Conservation (phyloP, 169 alveolate genomes). For the Nephromyces sp. region DNA sequence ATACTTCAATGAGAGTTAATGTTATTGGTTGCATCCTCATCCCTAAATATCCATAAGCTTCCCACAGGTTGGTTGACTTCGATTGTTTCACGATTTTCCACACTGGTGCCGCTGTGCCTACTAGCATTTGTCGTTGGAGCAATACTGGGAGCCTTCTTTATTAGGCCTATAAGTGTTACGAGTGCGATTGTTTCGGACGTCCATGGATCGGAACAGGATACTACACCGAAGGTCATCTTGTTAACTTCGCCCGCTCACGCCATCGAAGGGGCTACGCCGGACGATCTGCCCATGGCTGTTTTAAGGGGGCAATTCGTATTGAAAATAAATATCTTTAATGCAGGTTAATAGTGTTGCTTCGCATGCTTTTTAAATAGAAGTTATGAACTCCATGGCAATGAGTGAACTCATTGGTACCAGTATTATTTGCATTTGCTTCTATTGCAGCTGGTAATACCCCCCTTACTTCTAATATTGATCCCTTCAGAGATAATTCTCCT, state of each 20-base stretch:
- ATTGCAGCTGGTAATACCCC: too few relatives aligned
- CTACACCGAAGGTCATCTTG: too few relatives aligned
- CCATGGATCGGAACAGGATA: not conserved
- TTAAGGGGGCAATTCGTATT: not conserved
- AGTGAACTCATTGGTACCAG: too few relatives aligned
- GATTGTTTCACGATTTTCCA: not conserved
- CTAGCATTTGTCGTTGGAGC: not conserved
- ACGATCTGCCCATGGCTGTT: too few relatives aligned
- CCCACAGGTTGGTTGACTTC: not conserved
- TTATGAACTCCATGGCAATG: not conserved
- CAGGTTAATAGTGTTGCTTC: not conserved
- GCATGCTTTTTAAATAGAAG: not conserved
- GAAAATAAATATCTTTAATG: not conserved
- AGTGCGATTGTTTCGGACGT: not conserved
- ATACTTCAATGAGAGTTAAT: too few relatives aligned
- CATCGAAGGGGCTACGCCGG: too few relatives aligned
- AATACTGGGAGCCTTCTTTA: not conserved
- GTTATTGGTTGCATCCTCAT: not conserved
- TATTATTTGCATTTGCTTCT: too few relatives aligned
- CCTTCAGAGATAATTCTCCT: too few relatives aligned
- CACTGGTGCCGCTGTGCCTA: not conserved
- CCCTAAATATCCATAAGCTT: not conserved
- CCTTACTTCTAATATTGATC: too few relatives aligned
- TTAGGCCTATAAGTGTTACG: not conserved
- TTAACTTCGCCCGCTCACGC: not conserved